Evolutionary conservation across 129 eudicot genomes (phyloP).

Genomic region (Chrysanthemum lavandulifolium): DNA sequence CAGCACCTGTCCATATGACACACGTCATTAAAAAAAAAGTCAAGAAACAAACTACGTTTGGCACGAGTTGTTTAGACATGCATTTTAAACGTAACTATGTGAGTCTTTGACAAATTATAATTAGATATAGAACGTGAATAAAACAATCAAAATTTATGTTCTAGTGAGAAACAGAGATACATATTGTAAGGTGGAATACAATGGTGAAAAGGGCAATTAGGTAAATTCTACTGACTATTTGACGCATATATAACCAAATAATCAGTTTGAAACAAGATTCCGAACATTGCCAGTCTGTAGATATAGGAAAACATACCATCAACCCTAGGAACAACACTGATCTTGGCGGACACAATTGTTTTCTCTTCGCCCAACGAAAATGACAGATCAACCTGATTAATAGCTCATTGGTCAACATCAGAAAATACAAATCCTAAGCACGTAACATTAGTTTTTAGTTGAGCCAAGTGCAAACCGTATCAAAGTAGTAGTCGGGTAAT

Average conservation of each 20-base stretch:
- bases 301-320: constrained; percentile 53
- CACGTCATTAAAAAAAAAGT: background rate
- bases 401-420: constrained; percentile 4
- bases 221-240: no score
- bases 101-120: no score
- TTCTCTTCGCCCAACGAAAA: constrained; percentile 80
- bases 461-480: constrained; percentile 45
- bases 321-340: constrained; percentile 58
- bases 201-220: no score
- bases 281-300: background rate
- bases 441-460: background rate
- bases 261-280: background rate
- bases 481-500: constrained; percentile 89
- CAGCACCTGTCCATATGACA: constrained; percentile 39
- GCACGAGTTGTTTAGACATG: background rate
- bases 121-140: background rate
- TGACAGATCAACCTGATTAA: constrained; percentile 73
- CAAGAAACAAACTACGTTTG: background rate
- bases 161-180: background rate
- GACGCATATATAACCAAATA: background rate
- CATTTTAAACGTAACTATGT: background rate
- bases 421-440: background rate
- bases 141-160: background rate
- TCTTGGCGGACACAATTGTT: constrained; percentile 68
- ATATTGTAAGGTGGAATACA: background rate